Conservation (phyloP, 768 basidiomycete genomes). For the Naganishia kalamii region DNA sequence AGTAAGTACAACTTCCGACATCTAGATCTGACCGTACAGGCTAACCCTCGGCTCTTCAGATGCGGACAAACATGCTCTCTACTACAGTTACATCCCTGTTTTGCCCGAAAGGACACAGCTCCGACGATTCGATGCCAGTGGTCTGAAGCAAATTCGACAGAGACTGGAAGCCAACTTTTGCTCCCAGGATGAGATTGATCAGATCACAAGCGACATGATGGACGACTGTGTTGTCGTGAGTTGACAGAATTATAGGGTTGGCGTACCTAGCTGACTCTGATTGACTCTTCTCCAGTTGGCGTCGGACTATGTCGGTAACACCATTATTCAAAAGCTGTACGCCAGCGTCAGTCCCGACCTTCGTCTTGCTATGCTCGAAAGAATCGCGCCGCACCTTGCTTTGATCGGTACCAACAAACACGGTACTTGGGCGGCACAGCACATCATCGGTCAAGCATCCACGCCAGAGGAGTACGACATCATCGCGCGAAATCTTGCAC, state of each 20-base stretch:
- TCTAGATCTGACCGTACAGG: background rate
- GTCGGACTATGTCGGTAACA: constrained; percentile 81
- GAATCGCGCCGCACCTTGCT: constrained; percentile 85
- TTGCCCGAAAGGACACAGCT: constrained; percentile 77
- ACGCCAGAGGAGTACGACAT: constrained; percentile 77
- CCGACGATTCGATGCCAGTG: constrained; percentile 87
- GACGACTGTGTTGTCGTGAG: constrained; percentile 79
- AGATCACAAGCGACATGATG: constrained; percentile 79
- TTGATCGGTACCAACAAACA: constrained; percentile 99
- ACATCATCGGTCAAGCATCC: constrained; percentile 92
- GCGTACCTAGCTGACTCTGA: background rate
- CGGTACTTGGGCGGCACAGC: constrained; percentile 98
- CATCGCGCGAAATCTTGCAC: constrained; percentile 76
- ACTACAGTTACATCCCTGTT: constrained; percentile 90
- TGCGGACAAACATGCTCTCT: constrained; percentile 85
- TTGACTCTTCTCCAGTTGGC: constrained; percentile 13
- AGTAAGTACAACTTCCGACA: constrained; percentile 54
- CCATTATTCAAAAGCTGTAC: constrained; percentile 94
- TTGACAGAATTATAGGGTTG: background rate
- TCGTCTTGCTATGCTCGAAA: constrained; percentile 83
- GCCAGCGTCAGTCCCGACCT: constrained; percentile 74
- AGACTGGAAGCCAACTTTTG: constrained; percentile 84
- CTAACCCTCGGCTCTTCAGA: constrained; percentile 38
- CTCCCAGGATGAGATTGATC: constrained; percentile 78
- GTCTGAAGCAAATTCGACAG: constrained; percentile 88